phyloP scores from a whole-genome alignment of 148 eudicot genomes.

The Beta vulgaris region DNA sequence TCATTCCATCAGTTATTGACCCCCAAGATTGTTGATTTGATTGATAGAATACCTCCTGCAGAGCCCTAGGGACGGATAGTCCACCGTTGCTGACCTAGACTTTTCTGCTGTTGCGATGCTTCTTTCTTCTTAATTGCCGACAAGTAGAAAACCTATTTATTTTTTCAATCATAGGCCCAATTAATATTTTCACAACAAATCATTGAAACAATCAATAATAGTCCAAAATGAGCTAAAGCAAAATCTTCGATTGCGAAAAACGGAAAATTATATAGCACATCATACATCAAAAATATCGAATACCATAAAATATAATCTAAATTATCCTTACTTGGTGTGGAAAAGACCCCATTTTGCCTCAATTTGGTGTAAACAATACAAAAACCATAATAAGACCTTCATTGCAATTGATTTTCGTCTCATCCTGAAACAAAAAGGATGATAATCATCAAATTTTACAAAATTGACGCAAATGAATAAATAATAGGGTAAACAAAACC shows the following conservation, averaged over 20 bases:
- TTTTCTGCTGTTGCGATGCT: too few species aligned
- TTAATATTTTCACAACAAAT: background rate
- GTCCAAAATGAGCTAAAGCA: background rate
- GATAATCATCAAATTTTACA: background rate
- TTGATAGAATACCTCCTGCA: too few species aligned
- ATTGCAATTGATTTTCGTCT: background rate
- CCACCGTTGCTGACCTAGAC: too few species aligned
- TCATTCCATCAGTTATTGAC: too few species aligned
- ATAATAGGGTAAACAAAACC: background rate
- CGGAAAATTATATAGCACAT: background rate
- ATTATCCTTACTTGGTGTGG: background rate
- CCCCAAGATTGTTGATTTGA: too few species aligned
- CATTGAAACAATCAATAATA: background rate
- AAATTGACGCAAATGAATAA: background rate
- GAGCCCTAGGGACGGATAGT: too few species aligned
- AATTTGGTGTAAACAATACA: background rate
- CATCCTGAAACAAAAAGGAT: background rate
- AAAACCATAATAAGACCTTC: background rate
- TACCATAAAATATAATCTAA: background rate
- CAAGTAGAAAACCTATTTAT: background rate
- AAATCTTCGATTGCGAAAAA: background rate
- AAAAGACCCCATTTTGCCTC: background rate
- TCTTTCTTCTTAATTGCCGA: too few species aligned
- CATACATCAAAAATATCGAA: background rate
- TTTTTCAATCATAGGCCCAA: background rate